These are phyloP conservation scores for Colletotrichum endophyticum DNA, from an alignment of 2,329 filamentous ascomycete genomes.

Conservation along the genomic window DNA sequence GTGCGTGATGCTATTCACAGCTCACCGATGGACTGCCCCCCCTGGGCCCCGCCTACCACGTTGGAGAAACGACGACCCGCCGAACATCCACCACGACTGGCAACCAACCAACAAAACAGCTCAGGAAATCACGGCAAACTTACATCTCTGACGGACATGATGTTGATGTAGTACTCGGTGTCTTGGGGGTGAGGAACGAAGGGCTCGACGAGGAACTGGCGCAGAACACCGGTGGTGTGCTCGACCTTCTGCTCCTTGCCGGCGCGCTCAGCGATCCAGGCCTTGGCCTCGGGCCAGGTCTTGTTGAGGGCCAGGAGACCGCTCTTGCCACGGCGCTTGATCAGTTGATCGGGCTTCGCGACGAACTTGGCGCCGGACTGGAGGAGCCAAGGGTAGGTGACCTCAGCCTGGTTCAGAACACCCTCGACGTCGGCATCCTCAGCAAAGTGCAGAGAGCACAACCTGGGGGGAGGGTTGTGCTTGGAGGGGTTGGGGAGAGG, in stretches of 20 bases:
- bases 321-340: slow-evolving; percentile 99
- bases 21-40: slow-evolving; percentile 13
- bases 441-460: slow-evolving; percentile 91
- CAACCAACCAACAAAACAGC: slow-evolving; percentile 6
- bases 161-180: slow-evolving; percentile 99
- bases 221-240: slow-evolving; percentile 84
- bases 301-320: slow-evolving; percentile 96
- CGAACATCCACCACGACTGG: background rate
- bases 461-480: slow-evolving; percentile 91
- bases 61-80: slow-evolving; percentile 1
- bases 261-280: slow-evolving; percentile 91
- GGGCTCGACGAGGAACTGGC: slow-evolving; percentile 97
- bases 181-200: slow-evolving; percentile 95
- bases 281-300: slow-evolving; percentile 91
- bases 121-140: slow-evolving; percentile 48
- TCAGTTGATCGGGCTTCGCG: slow-evolving; percentile 98
- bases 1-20: background rate
- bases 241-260: slow-evolving; percentile 94
- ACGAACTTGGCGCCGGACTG: slow-evolving; percentile 87
- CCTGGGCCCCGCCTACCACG: background rate
- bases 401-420: slow-evolving; percentile 93
- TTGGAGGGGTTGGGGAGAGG: slow-evolving; percentile 82
- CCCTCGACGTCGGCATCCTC: slow-evolving; percentile 83
- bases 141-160: slow-evolving; percentile 99
- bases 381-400: slow-evolving; percentile 96